phyloP scores from a whole-genome alignment of 2,329 filamentous ascomycete species.

The Ophiostoma sp. region DNA sequence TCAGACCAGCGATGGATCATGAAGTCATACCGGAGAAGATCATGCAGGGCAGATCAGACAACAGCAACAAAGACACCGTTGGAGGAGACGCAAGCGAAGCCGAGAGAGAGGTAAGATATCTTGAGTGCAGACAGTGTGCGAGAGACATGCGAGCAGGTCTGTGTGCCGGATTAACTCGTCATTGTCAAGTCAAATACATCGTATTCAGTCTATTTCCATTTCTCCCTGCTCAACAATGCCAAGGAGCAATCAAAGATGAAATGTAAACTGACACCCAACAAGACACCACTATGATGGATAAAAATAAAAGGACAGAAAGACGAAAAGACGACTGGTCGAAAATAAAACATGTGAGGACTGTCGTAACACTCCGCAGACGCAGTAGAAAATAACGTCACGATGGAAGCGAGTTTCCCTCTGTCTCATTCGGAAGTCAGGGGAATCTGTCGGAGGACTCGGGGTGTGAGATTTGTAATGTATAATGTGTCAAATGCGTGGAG shows the following conservation, averaged over 20 bases:
- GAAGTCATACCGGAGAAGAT: no score
- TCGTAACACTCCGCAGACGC: background rate
- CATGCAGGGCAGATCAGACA: no score
- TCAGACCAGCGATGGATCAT: no score
- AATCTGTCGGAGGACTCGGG: background rate
- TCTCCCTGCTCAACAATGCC: background rate
- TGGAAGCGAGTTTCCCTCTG: constrained; percentile 4
- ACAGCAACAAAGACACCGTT: no score
- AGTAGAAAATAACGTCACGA: background rate
- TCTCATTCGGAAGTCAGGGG: constrained; percentile 4
- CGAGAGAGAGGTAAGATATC: no score
- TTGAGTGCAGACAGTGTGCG: no score
- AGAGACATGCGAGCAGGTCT: no score
- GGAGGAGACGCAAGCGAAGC: no score
- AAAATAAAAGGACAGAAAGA: background rate
- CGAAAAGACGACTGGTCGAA: background rate
- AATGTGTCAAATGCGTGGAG: background rate
- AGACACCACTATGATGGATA: background rate
- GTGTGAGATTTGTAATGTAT: background rate
- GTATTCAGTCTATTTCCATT: background rate
- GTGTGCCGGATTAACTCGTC: no score
- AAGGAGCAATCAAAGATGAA: background rate
- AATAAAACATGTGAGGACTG: background rate
- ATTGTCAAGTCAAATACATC: background rate
- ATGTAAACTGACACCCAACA: background rate